Conservation (phyloP, 1,284 basidiomycete genomes). For the Apiotrichum sp. region DNA sequence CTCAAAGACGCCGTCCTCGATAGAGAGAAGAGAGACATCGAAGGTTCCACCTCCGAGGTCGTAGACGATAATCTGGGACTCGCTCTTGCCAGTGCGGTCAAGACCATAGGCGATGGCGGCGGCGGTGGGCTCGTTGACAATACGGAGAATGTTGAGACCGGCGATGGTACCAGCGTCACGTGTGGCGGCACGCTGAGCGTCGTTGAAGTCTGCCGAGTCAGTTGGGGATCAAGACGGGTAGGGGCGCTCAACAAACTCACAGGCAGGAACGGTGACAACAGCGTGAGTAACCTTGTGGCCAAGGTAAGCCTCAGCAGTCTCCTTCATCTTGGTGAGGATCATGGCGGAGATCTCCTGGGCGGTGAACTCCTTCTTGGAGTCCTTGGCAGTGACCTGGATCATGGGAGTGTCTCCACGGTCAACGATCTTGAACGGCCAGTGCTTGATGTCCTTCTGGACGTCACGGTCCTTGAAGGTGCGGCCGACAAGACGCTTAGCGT, state of each 20-base stretch:
- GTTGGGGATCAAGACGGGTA: slow-evolving; percentile 61
- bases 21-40: slow-evolving; percentile 96
- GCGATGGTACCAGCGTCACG: slow-evolving; percentile 97
- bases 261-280: slow-evolving; percentile 62
- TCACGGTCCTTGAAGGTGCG: slow-evolving; percentile 57
- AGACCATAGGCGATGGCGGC: slow-evolving; percentile 96
- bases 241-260: not conserved
- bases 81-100: slow-evolving; percentile 55
- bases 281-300: slow-evolving; percentile 77
- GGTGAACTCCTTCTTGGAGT: slow-evolving; percentile 79
- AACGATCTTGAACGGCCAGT: slow-evolving; percentile 69
- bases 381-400: slow-evolving; percentile 78
- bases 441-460: slow-evolving; percentile 68
- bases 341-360: slow-evolving; percentile 97
- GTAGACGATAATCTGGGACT: slow-evolving; percentile 89
- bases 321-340: slow-evolving; percentile 97
- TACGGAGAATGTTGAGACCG: slow-evolving; percentile 91
- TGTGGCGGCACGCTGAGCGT: slow-evolving; percentile 96
- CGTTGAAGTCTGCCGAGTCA: slow-evolving; percentile 91
- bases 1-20: slow-evolving; percentile 98
- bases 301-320: slow-evolving; percentile 95
- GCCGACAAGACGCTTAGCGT: slow-evolving; percentile 90
- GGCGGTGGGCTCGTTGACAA: slow-evolving; percentile 98
- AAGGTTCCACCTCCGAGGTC: slow-evolving; percentile 99
- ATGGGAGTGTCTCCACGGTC: slow-evolving; percentile 51